Conservation (phyloP, 78 protist genomes). For the Emiliania huxleyi region DNA sequence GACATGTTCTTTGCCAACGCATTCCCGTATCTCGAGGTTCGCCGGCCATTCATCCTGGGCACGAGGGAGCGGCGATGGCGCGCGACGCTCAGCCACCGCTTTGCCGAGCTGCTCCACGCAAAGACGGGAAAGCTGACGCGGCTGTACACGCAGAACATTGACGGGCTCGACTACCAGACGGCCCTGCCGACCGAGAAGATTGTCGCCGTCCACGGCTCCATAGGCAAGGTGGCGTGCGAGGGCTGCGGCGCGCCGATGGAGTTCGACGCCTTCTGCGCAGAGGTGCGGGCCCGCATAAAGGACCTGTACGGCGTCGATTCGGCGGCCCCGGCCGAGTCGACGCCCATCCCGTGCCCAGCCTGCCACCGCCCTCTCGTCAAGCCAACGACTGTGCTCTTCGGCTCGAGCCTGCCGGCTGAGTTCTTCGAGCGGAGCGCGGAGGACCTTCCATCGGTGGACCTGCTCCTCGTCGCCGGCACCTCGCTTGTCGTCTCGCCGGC, state of each 20-base stretch:
- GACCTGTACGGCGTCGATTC: background rate
- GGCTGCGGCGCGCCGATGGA: background rate
- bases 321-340: background rate
- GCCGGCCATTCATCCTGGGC: slow-evolving; percentile 10
- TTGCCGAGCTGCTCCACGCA: background rate
- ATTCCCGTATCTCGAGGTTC: background rate
- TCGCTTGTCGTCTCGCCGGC: slow-evolving; percentile 27
- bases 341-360: background rate
- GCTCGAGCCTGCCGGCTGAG: background rate
- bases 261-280: background rate
- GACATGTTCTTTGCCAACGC: background rate
- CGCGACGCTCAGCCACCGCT: background rate
- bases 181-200: background rate
- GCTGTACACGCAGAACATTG: background rate
- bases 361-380: background rate
- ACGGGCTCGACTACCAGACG: background rate
- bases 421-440: background rate
- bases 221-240: background rate
- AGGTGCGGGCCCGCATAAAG: background rate
- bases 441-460: background rate
- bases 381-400: background rate
- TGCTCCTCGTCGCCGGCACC: background rate
- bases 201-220: background rate
- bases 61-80: background rate
- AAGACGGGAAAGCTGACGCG: background rate